phyloP scores from a whole-genome alignment of 2,329 filamentous ascomycete genomes.

The Neurospora crassa region DNA sequence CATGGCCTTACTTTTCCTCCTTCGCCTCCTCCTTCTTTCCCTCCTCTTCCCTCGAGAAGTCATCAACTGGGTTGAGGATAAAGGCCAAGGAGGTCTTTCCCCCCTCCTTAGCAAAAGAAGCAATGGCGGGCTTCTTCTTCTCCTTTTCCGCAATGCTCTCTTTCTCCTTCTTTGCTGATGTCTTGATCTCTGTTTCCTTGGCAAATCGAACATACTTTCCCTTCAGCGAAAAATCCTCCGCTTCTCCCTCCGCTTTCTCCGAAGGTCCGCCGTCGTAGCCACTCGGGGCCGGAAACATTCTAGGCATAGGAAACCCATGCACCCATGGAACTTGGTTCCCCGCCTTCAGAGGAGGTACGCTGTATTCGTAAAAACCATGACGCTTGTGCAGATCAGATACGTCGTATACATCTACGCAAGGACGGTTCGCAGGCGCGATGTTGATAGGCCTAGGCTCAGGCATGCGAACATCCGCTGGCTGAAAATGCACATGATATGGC shows the following conservation, averaged over 20 bases:
- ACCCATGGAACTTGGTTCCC: no score
- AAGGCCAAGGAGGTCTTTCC: neutral
- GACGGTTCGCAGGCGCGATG: no score
- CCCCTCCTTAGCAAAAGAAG: neutral
- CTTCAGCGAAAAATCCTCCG: neutral
- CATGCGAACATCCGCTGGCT: no score
- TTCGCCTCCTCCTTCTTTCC: neutral
- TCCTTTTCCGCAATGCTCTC: neutral
- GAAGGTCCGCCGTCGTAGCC: neutral
- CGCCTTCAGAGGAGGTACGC: no score
- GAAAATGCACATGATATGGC: no score
- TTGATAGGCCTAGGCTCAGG: no score
- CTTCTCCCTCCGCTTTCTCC: neutral
- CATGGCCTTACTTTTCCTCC: neutral
- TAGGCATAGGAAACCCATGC: neutral
- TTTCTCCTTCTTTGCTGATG: neutral
- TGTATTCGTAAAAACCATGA: no score
- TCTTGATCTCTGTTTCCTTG: neutral
- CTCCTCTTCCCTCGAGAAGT: neutral
- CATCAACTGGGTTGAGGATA: neutral
- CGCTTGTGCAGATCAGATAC: no score
- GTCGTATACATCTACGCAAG: no score
- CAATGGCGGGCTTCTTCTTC: neutral
- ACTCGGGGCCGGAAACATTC: neutral
- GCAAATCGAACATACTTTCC: neutral